Evolutionary conservation across 1,139 yeast species (phyloP).

Genomic region (Scheffersomyces parashehatae): DNA sequence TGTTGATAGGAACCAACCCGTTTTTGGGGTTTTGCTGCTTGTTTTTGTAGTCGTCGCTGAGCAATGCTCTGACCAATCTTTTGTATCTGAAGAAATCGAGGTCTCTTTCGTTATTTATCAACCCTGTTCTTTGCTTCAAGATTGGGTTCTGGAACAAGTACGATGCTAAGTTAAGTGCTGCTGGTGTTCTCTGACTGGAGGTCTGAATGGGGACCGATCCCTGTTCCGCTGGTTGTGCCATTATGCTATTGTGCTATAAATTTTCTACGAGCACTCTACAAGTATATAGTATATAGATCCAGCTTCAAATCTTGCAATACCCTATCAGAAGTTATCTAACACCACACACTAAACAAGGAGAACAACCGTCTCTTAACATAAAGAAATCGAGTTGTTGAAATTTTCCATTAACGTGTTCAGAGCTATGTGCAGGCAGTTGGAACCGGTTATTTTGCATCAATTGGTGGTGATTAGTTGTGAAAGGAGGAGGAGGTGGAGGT

Average conservation of each 20-base stretch:
- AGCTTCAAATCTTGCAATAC: too few species aligned
- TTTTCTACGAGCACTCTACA: too few species aligned
- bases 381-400: too few species aligned
- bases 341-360: too few species aligned
- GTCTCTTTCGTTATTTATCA: slow-evolving; percentile 63
- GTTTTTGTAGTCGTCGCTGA: slow-evolving; percentile 67
- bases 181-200: slow-evolving; percentile 16
- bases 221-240: slow-evolving; percentile 13
- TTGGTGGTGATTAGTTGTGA: too few species aligned
- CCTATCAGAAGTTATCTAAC: too few species aligned
- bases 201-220: slow-evolving; percentile 13
- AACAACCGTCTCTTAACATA: too few species aligned
- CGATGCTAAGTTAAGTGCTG: slow-evolving; percentile 65
- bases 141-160: slow-evolving; percentile 63
- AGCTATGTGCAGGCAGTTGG: too few species aligned
- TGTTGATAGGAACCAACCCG: slow-evolving; percentile 57
- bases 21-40: slow-evolving; percentile 54
- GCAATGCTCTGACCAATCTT: slow-evolving; percentile 76
- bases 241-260: neutral
- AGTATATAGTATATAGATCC: too few species aligned
- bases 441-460: too few species aligned
- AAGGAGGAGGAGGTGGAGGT: too few species aligned
- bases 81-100: slow-evolving; percentile 86
- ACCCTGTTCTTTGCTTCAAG: slow-evolving; percentile 80
- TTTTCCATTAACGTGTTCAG: too few species aligned